Conservation (phyloP, 1,139 yeast genomes). For the Torulaspora globosa region DNA sequence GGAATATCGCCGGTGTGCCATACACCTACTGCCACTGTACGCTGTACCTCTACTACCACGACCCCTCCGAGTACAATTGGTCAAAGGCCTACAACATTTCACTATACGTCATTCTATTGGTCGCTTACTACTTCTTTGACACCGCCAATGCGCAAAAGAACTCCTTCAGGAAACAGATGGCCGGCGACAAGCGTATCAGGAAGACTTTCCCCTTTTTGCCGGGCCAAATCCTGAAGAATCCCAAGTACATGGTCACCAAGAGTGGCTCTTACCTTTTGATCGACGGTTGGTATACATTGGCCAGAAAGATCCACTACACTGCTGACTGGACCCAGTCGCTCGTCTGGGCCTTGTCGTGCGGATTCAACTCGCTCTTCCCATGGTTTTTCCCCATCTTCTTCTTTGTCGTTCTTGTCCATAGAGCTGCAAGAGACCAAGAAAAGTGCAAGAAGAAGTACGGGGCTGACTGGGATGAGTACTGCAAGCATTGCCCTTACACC, state of each 20-base stretch:
- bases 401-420: conserved; percentile 78
- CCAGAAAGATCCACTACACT: conserved; percentile 92
- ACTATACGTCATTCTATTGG: conserved; percentile 53
- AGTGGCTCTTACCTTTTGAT: conserved; percentile 80
- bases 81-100: conserved; percentile 54
- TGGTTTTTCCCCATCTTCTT: conserved; percentile 95
- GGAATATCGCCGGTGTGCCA: conserved; percentile 99
- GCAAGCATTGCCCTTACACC: conserved; percentile 83
- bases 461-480: conserved; percentile 85
- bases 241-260: conserved; percentile 76
- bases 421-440: conserved; percentile 80
- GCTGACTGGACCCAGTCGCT: conserved; percentile 87
- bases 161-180: conserved; percentile 79
- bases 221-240: conserved; percentile 72
- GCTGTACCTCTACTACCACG: conserved; percentile 71
- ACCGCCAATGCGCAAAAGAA: conserved; percentile 95
- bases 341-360: conserved; percentile 91
- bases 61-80: conserved; percentile 79
- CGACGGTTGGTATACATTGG: conserved; percentile 91
- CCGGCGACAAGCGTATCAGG: conserved; percentile 72
- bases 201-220: conserved; percentile 94
- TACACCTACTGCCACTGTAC: conserved; percentile 96
- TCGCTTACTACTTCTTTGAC: conserved; percentile 88
- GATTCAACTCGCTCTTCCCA: conserved; percentile 81
- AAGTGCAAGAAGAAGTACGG: conserved; percentile 88